phyloP scores from a whole-genome alignment of 805 yeast species.

The Candida maltosa region DNA sequence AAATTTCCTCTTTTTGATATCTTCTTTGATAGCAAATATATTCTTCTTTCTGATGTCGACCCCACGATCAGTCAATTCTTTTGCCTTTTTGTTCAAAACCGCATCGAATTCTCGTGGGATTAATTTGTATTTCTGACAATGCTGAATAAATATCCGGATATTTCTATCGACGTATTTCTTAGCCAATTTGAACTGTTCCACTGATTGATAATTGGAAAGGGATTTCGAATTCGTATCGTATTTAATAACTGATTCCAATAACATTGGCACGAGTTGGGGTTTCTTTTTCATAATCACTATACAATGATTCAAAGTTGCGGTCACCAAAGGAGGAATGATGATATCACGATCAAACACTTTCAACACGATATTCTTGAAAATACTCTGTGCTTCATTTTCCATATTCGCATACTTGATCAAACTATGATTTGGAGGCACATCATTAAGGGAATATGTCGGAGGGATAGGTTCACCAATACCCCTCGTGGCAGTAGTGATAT shows the following conservation, averaged over 20 bases:
- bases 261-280: conserved; percentile 54
- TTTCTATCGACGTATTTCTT: conserved; percentile 64
- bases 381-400: conserved; percentile 65
- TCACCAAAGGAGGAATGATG: conserved; percentile 49
- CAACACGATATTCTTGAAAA: conserved; percentile 61
- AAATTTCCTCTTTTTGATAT: conserved; percentile 34
- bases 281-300: conserved; percentile 64
- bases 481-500: conserved; percentile 45
- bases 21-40: conserved; percentile 28
- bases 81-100: conserved; percentile 24
- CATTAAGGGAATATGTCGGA: conserved; percentile 44
- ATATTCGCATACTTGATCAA: conserved; percentile 52
- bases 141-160: conserved; percentile 42
- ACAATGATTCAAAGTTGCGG: conserved; percentile 66
- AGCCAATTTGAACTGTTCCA: conserved; percentile 49
- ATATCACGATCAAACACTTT: conserved; percentile 55
- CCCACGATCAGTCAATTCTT: conserved; percentile 31
- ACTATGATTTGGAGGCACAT: conserved; percentile 59
- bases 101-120: conserved; percentile 32
- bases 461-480: conserved; percentile 12
- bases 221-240: conserved; percentile 59
- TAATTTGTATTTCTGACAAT: conserved; percentile 31
- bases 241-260: conserved; percentile 55
- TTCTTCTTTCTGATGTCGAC: conserved; percentile 40
- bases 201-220: conserved; percentile 46